These are phyloP conservation scores for Diaporthe citrichinensis DNA, from an alignment of 2,329 filamentous ascomycete genomes.

Conservation along the genomic window DNA sequence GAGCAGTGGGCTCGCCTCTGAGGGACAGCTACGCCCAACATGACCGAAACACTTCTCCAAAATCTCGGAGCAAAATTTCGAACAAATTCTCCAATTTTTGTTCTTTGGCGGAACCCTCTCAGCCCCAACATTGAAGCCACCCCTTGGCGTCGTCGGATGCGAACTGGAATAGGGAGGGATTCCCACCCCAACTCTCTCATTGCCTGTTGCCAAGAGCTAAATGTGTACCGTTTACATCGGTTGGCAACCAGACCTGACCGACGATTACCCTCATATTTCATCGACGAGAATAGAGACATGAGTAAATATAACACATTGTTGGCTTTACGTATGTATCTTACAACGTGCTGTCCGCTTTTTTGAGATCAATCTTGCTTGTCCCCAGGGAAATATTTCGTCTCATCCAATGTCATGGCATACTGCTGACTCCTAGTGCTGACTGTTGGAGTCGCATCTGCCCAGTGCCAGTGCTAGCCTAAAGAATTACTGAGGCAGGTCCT, in stretches of 20 bases:
- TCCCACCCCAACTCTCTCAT: not conserved
- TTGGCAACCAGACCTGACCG: not conserved
- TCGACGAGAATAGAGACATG: not conserved
- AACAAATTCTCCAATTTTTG: not conserved
- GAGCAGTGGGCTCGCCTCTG: not conserved
- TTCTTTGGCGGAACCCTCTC: not conserved
- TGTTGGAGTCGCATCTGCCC: too few relatives aligned
- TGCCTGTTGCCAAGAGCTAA: not conserved
- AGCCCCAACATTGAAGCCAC: not conserved
- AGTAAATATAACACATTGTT: not conserved
- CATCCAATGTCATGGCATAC: too few relatives aligned
- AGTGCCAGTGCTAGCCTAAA: too few relatives aligned
- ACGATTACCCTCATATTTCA: not conserved
- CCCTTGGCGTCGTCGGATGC: not conserved
- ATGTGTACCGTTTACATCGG: not conserved
- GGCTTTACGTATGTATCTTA: not conserved
- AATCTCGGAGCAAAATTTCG: not conserved
- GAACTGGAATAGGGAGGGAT: not conserved
- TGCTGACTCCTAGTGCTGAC: not conserved
- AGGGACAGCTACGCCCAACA: conserved; percentile 9
- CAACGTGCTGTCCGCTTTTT: not conserved
- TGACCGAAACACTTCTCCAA: not conserved
- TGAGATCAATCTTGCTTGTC: not conserved
- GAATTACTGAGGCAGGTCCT: too few relatives aligned
- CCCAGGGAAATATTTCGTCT: not conserved